Base-by-base conservation (phyloP, 192 early-diverging fungal species). In the Entomortierella beljakovae region DNA sequence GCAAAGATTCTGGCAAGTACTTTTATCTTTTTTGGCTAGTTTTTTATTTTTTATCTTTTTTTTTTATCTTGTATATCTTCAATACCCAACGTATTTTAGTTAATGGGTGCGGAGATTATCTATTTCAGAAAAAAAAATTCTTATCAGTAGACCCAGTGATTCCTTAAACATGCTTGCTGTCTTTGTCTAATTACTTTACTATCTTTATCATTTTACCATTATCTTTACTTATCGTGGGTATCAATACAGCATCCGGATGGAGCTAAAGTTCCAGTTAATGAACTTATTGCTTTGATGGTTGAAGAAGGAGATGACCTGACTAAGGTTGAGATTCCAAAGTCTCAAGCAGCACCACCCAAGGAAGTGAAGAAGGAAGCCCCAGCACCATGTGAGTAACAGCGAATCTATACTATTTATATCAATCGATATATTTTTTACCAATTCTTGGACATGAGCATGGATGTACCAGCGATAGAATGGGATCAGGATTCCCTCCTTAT, bases 221-320 rank as follows among this genome's bases (percentile, higher is more conserved):
- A 43, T 43, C 42, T 18, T 43, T 18, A 43, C 42, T 13, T 43
- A 9, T n/a, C n/a, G n/a, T n/a, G n/a, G n/a, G 2, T 10, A 6
- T 9, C 18, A 28, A 8, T 57, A 34, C 60, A 88, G 87, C 56
- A 81, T 10, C 80, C 77, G 9, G 90, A 91, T 32, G 84, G 85
- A 48, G 85, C 93, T 77, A 93, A 95, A 70, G 92, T 93, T 15
- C 33, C 86, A 33, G 95, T 97, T 29, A 93, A 88, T 60, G 85
- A 88, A 57, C 81, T 91, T 6, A 92, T 99, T 74, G 94, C 90
- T 49, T 82, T 99, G 69, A 71, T 97, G 60, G 94, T 92, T 11
- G 96, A 97, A 81, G 94, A 95, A 63, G 93, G 94, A 62, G 95
- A 94, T 62, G 94, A 96, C 71, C 82, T 96, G 29, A 80, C 84